Base-by-base conservation (phyloP, 345 rosid species). In the Camelina hispida region DNA sequence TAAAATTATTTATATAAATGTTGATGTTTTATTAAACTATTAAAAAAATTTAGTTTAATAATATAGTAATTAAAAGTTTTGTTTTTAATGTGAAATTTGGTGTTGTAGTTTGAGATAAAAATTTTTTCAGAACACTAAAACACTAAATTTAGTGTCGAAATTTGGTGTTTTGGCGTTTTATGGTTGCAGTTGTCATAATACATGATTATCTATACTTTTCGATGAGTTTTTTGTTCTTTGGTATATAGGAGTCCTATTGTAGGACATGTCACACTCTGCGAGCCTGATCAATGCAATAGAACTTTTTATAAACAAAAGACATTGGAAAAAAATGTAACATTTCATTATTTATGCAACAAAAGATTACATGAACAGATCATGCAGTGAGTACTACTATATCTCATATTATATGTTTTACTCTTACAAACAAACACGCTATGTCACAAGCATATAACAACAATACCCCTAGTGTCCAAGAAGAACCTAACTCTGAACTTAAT, bases 321-420 rank as follows among this genome's bases (percentile, higher is more conserved):
- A 43, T 4, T 54, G 15, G 4, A 30, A 64, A 23, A 56, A 56
- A 11, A 18, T 9, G 4, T 20, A 60, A 47, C 11, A 2, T 75
- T 28, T 68, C 44, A 66, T 75, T 74, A 58, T 75, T 68, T 75
- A 75, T 40, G 68, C 38, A 52, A 60, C 74, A 75, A 7, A 60
- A 58, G 60, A 66, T 66, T 66, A 59, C 61, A 53, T 37, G 46
- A 74, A 51, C 60, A 66, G 22, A 14, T 42, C 28, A 55, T 54
- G 62, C 17, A 22, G n/a, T 40, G 37, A 69, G 25, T 18, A 75
- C 37, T 30, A 68, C 37, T 75, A 32, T 54, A 10, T 74, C 50
- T 54, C 38, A 15, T 52, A 1, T 28, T 4, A 28, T 34, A 43
- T 44, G 51, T 14, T 52, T 53, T 51, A 59, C 62, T 68, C 56